phyloP scores from a whole-genome alignment of 345 rosid species.

The Ceriops tagal region DNA sequence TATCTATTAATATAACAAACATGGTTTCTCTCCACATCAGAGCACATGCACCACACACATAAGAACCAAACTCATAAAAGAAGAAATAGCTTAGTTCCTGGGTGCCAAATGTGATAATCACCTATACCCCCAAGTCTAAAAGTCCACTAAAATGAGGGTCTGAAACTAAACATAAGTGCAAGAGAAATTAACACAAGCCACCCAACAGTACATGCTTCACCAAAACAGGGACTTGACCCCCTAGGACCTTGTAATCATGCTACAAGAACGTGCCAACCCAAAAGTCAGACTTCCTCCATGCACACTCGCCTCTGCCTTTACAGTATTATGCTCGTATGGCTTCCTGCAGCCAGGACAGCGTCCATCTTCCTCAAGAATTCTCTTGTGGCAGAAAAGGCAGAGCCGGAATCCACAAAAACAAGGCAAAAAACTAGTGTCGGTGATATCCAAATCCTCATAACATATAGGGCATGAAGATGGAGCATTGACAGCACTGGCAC shows the following conservation, averaged over 20 bases:
- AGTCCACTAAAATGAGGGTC: constrained; percentile 34
- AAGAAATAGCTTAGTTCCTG: constrained; percentile 46
- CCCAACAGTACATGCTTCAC: constrained; percentile 36
- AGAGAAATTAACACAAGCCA: constrained; percentile 21
- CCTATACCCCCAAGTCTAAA: constrained; percentile 49
- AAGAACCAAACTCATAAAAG: constrained; percentile 52
- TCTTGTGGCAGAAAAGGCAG: constrained; percentile 94
- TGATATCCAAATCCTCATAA: constrained; percentile 78
- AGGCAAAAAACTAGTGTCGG: constrained; percentile 77
- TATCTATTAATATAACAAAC: constrained; percentile 66
- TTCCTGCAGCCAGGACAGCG: constrained; percentile 97
- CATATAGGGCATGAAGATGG: constrained; percentile 52
- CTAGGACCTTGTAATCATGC: constrained; percentile 85
- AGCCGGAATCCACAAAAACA: constrained; percentile 86
- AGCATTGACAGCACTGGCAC: constrained; percentile 22
- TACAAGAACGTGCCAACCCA: constrained; percentile 67
- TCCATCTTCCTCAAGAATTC: constrained; percentile 83
- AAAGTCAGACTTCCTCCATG: constrained; percentile 57
- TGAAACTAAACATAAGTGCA: constrained; percentile 31
- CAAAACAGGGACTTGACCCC: constrained; percentile 25
- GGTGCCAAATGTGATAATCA: constrained; percentile 46
- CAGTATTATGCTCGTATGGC: constrained; percentile 51
- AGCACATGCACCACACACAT: constrained; percentile 49
- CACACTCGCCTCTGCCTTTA: constrained; percentile 49
- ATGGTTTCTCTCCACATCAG: constrained; percentile 58